phyloP scores from a whole-genome alignment of 225 moss, liverwort and hornwort genomes.

The Physcomitrellopsis africana region DNA sequence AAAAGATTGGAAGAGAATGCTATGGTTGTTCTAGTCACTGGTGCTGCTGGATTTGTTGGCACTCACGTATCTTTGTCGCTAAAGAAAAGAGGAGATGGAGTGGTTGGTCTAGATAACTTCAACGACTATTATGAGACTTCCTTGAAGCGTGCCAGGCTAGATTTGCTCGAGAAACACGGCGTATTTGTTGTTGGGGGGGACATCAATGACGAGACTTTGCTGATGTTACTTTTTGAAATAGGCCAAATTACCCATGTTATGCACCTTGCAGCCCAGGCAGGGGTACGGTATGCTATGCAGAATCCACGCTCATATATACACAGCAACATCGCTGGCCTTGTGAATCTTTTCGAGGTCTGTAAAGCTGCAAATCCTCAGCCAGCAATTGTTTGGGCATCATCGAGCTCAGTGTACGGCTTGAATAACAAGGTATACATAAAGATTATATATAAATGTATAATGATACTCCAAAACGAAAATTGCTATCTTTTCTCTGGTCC shows the following conservation, averaged over 20 bases:
- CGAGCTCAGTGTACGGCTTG: constrained; percentile 62
- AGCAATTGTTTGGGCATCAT: constrained; percentile 66
- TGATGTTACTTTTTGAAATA: constrained; percentile 49
- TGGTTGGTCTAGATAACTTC: constrained; percentile 63
- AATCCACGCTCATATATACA: constrained; percentile 63
- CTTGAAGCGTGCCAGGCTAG: constrained; percentile 65
- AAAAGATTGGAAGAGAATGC: constrained; percentile 38
- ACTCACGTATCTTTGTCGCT: constrained; percentile 59
- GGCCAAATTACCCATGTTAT: constrained; percentile 59
- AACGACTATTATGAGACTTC: constrained; percentile 64
- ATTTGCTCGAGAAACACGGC: constrained; percentile 51
- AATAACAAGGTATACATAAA: constrained; percentile 50
- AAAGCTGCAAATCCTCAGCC: constrained; percentile 61
- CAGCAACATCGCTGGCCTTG: constrained; percentile 64
- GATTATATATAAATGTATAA: constrained; percentile 5
- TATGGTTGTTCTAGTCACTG: constrained; percentile 55
- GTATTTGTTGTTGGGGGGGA: constrained; percentile 64
- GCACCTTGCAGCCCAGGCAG: constrained; percentile 69
- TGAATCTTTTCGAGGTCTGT: constrained; percentile 58
- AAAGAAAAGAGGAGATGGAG: constrained; percentile 63
- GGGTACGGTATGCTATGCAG: constrained; percentile 66
- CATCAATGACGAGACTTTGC: constrained; percentile 55
- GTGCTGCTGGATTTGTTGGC: constrained; percentile 62
- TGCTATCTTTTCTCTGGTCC: too few species aligned
- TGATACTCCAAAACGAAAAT: too few species aligned